A percentile compares a stretch with the other conserved stretches of the same genome.
These are phyloP conservation scores for Ceratocystis alfenasii DNA, from an alignment of 2,329 filamentous ascomycete genomes.

Conservation along the genomic window DNA sequence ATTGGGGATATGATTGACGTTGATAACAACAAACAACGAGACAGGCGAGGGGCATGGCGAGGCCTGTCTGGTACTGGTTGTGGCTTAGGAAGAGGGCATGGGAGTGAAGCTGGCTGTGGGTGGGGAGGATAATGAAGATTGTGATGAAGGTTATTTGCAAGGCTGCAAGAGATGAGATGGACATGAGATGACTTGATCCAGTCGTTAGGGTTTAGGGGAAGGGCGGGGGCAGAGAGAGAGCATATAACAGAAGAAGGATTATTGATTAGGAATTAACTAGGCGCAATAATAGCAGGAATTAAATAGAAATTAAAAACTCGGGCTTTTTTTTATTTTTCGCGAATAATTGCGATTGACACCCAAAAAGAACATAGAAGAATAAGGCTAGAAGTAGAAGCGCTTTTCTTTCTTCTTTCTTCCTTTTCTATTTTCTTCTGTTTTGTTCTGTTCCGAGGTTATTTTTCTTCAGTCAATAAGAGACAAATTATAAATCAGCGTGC, in stretches of 20 bases:
- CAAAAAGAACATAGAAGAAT: neutral
- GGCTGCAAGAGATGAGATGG: constrained; percentile 4
- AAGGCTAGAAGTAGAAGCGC: neutral
- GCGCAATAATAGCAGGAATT: no score
- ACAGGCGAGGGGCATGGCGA: no score
- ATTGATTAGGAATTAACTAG: no score
- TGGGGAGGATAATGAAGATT: neutral
- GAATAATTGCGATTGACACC: neutral
- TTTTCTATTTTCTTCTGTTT: neutral
- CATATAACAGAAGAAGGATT: no score
- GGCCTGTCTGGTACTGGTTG: no score
- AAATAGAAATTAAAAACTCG: no score
- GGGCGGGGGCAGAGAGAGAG: neutral
- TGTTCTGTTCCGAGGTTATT: neutral
- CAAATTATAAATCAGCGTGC: neutral
- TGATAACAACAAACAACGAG: no score
- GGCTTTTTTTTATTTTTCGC: no score
- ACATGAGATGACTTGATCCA: neutral
- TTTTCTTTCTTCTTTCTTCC: neutral
- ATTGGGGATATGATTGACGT: no score
- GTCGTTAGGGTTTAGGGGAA: neutral
- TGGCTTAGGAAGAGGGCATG: no score
- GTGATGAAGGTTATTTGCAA: neutral
- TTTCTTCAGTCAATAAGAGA: neutral
- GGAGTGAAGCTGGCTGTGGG: no score